These are phyloP conservation scores for Phytopythium chamaehyphon DNA, from an alignment of 352 stramenopile genomes.

Conservation along the genomic window DNA sequence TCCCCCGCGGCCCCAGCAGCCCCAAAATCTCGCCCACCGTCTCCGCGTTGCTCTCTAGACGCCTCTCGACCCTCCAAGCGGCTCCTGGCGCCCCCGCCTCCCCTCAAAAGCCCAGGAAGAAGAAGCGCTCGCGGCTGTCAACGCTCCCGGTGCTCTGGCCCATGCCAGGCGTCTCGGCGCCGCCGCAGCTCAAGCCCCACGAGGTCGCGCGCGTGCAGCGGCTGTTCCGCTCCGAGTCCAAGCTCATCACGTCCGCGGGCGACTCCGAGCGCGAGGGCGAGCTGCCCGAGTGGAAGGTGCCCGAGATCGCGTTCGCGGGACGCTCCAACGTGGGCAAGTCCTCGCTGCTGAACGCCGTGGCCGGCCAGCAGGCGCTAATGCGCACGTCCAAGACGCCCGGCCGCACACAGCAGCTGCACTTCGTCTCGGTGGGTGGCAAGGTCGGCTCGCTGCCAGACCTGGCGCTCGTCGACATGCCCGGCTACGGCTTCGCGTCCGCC, in stretches of 20 bases:
- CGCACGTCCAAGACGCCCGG: constrained; percentile 86
- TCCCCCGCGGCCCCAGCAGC: too few species aligned
- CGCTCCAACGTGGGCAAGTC: constrained; percentile 89
- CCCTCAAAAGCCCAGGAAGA: constrained; percentile 13
- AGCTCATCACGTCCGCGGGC: constrained; percentile 63
- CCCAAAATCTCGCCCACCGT: too few species aligned
- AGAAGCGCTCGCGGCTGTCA: constrained; percentile 57
- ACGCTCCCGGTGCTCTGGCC: constrained; percentile 47
- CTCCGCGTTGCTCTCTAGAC: too few species aligned
- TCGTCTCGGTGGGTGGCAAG: constrained; percentile 79
- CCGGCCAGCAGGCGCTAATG: constrained; percentile 58
- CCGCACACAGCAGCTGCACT: constrained; percentile 76
- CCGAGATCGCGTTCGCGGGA: constrained; percentile 83
- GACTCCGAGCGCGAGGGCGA: constrained; percentile 32
- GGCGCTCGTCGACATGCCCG: constrained; percentile 81
- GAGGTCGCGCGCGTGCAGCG: constrained; percentile 59
- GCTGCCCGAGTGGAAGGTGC: constrained; percentile 61
- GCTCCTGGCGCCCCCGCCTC: not conserved
- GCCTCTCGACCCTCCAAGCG: too few species aligned
- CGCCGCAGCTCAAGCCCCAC: constrained; percentile 47
- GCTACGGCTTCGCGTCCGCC: constrained; percentile 81
- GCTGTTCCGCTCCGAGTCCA: constrained; percentile 51
- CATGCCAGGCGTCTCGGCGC: constrained; percentile 49
- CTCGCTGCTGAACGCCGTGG: constrained; percentile 84
- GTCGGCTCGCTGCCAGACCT: constrained; percentile 60